These are phyloP conservation scores for Corymbia calophylla DNA, from an alignment of 441 rosid species.

Conservation along the genomic window DNA sequence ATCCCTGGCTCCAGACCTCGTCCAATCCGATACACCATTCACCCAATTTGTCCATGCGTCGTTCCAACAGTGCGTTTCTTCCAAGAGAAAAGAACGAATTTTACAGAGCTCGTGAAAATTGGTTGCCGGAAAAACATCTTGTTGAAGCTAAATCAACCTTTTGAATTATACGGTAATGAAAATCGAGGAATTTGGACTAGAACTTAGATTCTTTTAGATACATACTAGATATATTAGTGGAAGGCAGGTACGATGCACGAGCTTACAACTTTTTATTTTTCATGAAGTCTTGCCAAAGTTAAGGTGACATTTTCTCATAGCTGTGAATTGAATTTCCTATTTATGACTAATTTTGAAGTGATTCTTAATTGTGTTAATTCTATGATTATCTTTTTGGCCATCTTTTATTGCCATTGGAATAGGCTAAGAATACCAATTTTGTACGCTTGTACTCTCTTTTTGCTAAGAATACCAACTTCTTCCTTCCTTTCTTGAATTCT, in stretches of 20 bases:
- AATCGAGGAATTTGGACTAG: not conserved
- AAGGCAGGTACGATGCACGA: not conserved
- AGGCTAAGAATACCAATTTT: not conserved
- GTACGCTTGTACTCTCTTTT: not conserved
- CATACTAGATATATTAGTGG: not conserved
- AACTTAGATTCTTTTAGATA: not conserved
- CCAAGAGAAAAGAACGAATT: not conserved
- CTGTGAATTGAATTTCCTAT: not conserved
- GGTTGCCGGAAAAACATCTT: not conserved
- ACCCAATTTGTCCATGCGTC: not conserved
- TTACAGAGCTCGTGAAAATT: not conserved
- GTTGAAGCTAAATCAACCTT: not conserved
- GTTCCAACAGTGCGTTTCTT: not conserved
- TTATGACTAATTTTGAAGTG: not conserved
- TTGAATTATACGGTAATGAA: not conserved
- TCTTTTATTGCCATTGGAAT: not conserved
- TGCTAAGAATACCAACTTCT: not conserved
- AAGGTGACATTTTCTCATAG: not conserved
- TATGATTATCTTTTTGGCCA: not conserved
- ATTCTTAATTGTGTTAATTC: not conserved
- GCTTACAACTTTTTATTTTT: not conserved
- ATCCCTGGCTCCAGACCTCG: not conserved
- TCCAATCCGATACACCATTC: not conserved
- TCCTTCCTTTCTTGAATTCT: not conserved
- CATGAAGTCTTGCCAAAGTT: not conserved